Percentiles rank a stretch among this genome's conserved stretches.
Conservation (phyloP, 345 rosid genomes). For the Passiflora organensis region DNA sequence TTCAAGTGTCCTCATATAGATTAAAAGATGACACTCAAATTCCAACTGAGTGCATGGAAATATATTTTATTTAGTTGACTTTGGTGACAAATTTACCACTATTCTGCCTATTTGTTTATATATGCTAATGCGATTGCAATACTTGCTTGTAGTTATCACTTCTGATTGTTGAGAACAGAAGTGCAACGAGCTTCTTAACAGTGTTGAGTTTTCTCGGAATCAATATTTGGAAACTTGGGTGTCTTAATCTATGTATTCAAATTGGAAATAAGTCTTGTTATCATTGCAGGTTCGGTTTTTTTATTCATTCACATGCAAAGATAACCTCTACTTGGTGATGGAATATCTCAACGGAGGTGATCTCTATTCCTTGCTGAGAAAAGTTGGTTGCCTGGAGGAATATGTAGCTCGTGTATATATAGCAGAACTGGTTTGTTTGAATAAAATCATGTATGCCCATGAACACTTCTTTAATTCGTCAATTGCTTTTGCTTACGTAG, state of each 20-base stretch:
- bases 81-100: no score
- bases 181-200: no score
- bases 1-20: no score
- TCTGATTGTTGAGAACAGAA: no score
- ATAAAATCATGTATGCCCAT: slow-evolving; percentile 12
- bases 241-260: slow-evolving; percentile 5
- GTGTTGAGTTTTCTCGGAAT: neutral
- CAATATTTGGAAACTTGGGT: slow-evolving; percentile 1
- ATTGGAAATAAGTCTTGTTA: slow-evolving; percentile 16
- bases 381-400: slow-evolving; percentile 79
- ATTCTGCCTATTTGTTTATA: no score
- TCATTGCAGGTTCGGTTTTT: slow-evolving; percentile 70
- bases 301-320: slow-evolving; percentile 81
- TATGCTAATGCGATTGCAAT: neutral
- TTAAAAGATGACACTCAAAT: no score
- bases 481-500: slow-evolving; percentile 5
- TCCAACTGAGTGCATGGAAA: no score
- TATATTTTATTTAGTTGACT: no score
- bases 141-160: neutral
- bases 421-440: slow-evolving; percentile 67
- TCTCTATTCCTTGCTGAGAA: slow-evolving; percentile 66
- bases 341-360: slow-evolving; percentile 91
- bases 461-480: slow-evolving; percentile 6
- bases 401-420: slow-evolving; percentile 70
- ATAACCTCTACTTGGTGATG: slow-evolving; percentile 87